Conservation (phyloP, 352 stramenopile genomes). For the Achlya hypogyna region DNA sequence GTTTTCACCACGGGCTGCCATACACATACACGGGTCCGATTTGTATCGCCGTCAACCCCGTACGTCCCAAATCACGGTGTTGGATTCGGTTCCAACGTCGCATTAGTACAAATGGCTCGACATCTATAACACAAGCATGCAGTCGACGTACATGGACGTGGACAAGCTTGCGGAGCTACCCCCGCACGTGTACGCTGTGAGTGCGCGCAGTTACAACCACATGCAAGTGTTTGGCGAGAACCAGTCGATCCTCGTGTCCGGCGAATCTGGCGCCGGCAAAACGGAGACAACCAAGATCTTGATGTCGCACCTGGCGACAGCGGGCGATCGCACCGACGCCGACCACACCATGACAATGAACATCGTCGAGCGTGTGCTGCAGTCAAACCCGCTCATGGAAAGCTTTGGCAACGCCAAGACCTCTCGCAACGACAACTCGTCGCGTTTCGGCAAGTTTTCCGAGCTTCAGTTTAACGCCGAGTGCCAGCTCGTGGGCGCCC, state of each 20-base stretch:
- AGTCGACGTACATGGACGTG: slow-evolving; percentile 69
- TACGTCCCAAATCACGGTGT: slow-evolving; percentile 41
- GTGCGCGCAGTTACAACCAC: slow-evolving; percentile 65
- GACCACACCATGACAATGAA: slow-evolving; percentile 35
- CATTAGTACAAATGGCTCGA: slow-evolving; percentile 86
- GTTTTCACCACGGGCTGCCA: slow-evolving; percentile 81
- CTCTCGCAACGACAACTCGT: slow-evolving; percentile 93
- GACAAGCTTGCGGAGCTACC: slow-evolving; percentile 52
- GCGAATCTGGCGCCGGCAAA: slow-evolving; percentile 90
- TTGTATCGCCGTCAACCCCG: slow-evolving; percentile 95
- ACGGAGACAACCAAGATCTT: slow-evolving; percentile 95
- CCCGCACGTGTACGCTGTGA: slow-evolving; percentile 77
- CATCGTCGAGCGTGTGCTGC: slow-evolving; percentile 76
- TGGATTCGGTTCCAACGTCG: neutral
- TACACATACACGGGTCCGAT: slow-evolving; percentile 97
- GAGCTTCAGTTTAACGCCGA: slow-evolving; percentile 92
- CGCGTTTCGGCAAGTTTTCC: slow-evolving; percentile 94
- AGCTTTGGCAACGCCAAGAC: slow-evolving; percentile 97
- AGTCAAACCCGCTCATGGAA: slow-evolving; percentile 84
- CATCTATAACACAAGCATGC: slow-evolving; percentile 75
- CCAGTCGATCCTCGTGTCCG: slow-evolving; percentile 72
- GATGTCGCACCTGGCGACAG: slow-evolving; percentile 88
- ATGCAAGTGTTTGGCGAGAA: slow-evolving; percentile 76
- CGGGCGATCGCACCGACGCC: slow-evolving; percentile 29
- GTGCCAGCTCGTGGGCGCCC: slow-evolving; percentile 67